phyloP scores from a whole-genome alignment of 2,329 filamentous ascomycete species.

The Lecanicillium sp. region DNA sequence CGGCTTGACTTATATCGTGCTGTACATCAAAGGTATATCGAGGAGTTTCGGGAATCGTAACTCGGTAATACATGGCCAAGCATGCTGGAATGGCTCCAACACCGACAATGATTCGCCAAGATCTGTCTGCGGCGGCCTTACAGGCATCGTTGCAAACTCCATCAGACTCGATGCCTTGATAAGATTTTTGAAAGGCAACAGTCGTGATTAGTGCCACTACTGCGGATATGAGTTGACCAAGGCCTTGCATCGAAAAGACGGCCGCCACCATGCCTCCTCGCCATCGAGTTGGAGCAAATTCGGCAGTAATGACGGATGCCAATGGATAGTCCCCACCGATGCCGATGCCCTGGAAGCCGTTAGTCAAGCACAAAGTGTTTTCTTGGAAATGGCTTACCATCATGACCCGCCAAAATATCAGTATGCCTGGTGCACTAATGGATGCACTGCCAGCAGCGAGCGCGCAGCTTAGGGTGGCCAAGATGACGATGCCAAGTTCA shows the following conservation, averaged over 20 bases:
- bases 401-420: constrained; percentile 69
- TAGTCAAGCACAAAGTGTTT: background rate
- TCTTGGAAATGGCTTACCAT: constrained; percentile 44
- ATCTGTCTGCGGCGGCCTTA: constrained; percentile 63
- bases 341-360: constrained; percentile 48
- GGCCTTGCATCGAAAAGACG: constrained; percentile 78
- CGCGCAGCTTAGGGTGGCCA: constrained; percentile 59
- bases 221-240: constrained; percentile 68
- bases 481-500: constrained; percentile 64
- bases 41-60: constrained; percentile 79
- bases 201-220: constrained; percentile 64
- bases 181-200: constrained; percentile 49
- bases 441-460: constrained; percentile 52
- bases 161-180: constrained; percentile 31
- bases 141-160: constrained; percentile 52
- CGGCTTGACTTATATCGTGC: constrained; percentile 66
- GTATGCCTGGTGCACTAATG: constrained; percentile 48
- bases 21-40: constrained; percentile 76
- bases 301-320: constrained; percentile 71
- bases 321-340: constrained; percentile 80
- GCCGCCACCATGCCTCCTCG: constrained; percentile 76
- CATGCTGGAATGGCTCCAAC: constrained; percentile 71
- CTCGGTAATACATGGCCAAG: constrained; percentile 74
- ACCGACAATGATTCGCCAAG: constrained; percentile 75
- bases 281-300: constrained; percentile 77